Percentiles rank a stretch among this genome's conserved stretches.
Conservation (phyloP, 192 early-diverging fungal genomes). For the Diversispora epigaea region DNA sequence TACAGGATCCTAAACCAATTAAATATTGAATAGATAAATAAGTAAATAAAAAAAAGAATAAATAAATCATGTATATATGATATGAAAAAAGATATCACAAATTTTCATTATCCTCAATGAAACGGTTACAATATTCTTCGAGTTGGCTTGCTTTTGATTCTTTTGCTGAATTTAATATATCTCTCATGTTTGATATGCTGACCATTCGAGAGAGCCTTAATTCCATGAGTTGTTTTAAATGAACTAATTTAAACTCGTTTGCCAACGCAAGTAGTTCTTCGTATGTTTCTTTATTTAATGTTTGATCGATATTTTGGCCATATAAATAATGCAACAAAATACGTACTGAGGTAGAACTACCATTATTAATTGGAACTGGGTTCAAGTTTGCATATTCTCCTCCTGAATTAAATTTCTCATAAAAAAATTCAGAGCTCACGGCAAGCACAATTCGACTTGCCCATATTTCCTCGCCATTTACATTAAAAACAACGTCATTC, state of each 20-base stretch:
- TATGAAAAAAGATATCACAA: not conserved
- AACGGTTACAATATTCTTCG: not conserved
- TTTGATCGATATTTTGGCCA: conserved; percentile 11
- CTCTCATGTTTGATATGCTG: not conserved
- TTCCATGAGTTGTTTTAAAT: conserved; percentile 17
- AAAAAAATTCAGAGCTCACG: conserved; percentile 2
- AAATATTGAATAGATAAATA: too few relatives aligned
- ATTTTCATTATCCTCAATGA: not conserved
- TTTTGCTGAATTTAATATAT: not conserved
- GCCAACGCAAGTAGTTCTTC: not conserved
- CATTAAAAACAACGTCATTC: conserved; percentile 12
- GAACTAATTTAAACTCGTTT: not conserved
- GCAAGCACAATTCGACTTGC: conserved; percentile 6
- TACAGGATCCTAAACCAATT: too few relatives aligned
- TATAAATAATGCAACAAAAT: conserved; percentile 12
- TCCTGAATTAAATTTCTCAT: not conserved
- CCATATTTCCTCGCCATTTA: not conserved
- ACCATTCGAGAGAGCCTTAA: not conserved
- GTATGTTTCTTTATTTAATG: too few relatives aligned
- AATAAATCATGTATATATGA: too few relatives aligned
- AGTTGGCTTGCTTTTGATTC: not conserved
- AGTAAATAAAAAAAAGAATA: too few relatives aligned
- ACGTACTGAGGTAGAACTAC: not conserved
- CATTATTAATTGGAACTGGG: not conserved
- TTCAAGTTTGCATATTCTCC: not conserved